These are phyloP conservation scores for Dictyostelium intermedium DNA, from an alignment of 78 protist genomes.

Conservation along the genomic window DNA sequence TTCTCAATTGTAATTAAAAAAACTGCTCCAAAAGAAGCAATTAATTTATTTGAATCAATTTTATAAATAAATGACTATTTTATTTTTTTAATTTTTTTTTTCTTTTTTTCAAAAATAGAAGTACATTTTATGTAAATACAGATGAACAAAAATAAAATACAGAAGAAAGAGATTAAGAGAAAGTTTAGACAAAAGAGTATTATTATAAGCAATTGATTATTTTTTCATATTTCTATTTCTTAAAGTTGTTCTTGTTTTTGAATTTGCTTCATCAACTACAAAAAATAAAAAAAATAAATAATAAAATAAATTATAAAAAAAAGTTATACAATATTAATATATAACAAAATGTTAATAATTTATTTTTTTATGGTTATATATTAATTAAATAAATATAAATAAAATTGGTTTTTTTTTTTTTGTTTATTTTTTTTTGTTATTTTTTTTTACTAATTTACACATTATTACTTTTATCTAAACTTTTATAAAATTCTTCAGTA, in stretches of 20 bases:
- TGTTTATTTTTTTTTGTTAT: neutral
- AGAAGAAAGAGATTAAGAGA: neutral
- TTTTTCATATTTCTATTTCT: neutral
- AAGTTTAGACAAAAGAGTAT: too few species aligned
- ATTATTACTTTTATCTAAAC: slow-evolving; percentile 19
- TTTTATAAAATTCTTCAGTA: neutral
- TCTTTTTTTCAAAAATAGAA: too few species aligned
- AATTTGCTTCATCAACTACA: neutral
- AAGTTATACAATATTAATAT: neutral
- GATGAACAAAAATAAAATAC: neutral
- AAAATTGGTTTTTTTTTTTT: neutral
- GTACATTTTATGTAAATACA: too few species aligned
- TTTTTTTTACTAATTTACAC: neutral
- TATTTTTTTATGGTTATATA: neutral
- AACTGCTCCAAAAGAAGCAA: slow-evolving; percentile 49
- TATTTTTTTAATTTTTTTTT: too few species aligned
- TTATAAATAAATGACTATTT: too few species aligned
- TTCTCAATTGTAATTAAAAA: slow-evolving; percentile 39
- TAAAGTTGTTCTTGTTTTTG: neutral
- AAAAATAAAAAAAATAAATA: neutral
- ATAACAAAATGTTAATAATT: neutral
- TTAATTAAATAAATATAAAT: neutral
- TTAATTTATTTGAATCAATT: neutral
- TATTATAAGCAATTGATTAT: neutral
- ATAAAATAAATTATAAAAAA: too few species aligned